phyloP scores from a whole-genome alignment of 768 basidiomycete species.

The Goffeauzyma gilvescens region DNA sequence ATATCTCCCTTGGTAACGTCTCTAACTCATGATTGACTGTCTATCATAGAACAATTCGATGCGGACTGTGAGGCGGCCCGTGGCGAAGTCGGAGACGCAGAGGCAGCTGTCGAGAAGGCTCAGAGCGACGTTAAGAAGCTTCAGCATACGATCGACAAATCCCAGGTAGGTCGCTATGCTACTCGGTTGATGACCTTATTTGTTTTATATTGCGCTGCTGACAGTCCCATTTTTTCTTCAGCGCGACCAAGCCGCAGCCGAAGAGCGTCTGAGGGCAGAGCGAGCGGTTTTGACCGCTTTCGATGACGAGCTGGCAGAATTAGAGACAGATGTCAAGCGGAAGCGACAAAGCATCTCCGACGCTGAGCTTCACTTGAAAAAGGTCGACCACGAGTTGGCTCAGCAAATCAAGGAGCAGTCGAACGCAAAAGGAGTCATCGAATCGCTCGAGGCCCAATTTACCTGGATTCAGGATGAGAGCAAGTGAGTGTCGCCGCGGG shows the following conservation, averaged over 20 bases:
- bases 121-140: slow-evolving; percentile 48
- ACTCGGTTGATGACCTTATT: too few species aligned
- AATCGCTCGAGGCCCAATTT: slow-evolving; percentile 57
- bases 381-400: slow-evolving; percentile 52
- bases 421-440: slow-evolving; percentile 38
- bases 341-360: slow-evolving; percentile 56
- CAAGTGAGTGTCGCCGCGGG: slow-evolving; percentile 41
- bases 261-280: slow-evolving; percentile 59
- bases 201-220: not conserved
- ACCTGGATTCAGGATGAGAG: slow-evolving; percentile 80
- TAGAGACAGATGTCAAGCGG: slow-evolving; percentile 61
- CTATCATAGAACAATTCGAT: slow-evolving; percentile 53
- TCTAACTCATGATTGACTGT: not conserved
- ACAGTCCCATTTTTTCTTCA: slow-evolving; percentile 20
- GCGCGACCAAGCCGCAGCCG: slow-evolving; percentile 44
- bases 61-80: slow-evolving; percentile 46
- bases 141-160: slow-evolving; percentile 22
- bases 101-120: slow-evolving; percentile 39
- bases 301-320: slow-evolving; percentile 66
- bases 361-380: slow-evolving; percentile 45
- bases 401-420: slow-evolving; percentile 48
- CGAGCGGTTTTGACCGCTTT: slow-evolving; percentile 71
- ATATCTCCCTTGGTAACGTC: not conserved
- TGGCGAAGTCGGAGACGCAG: slow-evolving; percentile 36
- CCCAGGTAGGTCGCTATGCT: slow-evolving; percentile 18